Evolutionary conservation across 2,329 filamentous ascomycete species (phyloP).

Genomic region (Eutypa lata): DNA sequence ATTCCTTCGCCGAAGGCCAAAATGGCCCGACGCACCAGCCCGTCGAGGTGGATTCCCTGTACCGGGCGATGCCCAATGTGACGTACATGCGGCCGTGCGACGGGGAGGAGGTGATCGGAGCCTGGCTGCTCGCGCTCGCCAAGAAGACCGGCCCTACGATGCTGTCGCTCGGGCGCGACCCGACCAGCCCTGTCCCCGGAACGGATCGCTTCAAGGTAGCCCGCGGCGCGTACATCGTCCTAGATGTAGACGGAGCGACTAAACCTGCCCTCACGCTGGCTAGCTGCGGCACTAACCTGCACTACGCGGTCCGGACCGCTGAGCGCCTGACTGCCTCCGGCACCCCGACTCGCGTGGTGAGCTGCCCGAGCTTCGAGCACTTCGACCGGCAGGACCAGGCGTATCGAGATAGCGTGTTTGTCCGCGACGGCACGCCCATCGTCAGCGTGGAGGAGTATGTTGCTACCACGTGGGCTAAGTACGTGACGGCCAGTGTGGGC

Average conservation of each 20-base stretch:
- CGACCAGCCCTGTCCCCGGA: not conserved
- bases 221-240: not conserved
- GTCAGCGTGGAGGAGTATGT: not conserved
- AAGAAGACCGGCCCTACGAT: not conserved
- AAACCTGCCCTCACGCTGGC: not conserved
- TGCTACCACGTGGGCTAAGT: too few relatives aligned
- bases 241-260: not conserved
- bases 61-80: conserved; percentile 53
- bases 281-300: not conserved
- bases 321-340: not conserved
- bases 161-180: not conserved
- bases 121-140: conserved; percentile 25
- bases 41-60: conserved; percentile 47
- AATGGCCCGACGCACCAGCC: conserved; percentile 56
- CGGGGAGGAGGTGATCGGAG: conserved; percentile 47
- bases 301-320: not conserved
- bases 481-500: too few relatives aligned
- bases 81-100: conserved; percentile 53
- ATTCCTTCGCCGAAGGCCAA: conserved; percentile 51
- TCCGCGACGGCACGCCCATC: not conserved
- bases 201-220: not conserved
- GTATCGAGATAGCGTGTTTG: not conserved
- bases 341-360: not conserved
- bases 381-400: not conserved
- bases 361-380: not conserved